Evolutionary conservation across 1,284 basidiomycete species (phyloP), one percentile per base, ranked within the genome.

Genomic region (Ceratobasidium sp.): DNA sequence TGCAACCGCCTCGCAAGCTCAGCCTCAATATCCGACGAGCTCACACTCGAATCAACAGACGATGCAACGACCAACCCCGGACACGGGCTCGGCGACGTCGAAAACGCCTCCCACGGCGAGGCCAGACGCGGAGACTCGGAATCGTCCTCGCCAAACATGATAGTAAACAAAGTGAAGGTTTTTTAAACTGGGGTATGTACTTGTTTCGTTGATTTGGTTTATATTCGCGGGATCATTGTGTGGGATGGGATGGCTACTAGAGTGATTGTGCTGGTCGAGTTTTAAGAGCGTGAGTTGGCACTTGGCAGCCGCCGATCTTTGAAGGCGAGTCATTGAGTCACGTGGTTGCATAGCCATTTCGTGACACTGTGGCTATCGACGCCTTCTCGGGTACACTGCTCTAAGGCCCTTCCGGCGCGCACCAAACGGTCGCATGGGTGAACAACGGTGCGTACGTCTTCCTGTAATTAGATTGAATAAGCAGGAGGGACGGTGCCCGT

Each of bases 21-120:
- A 69, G 60, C 79, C 79, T 27, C 77, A 52, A 69, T 76, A 41
- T 65, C 66, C 16, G 70, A 54, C 20, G 60, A 64, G 30, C 67
- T 60, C n/a, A 78, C 76, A 41, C 77, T 80, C 20, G 81, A 66
- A 10, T 73, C 74, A 48, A 62, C 60, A 44, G 67, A 71, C 55
- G 55, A 70, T 57, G 23, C 46, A 27, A n/a, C 35, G 8, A 62
- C 48, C 20, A 68, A 46, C 16, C 46, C 57, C 35, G 77, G 65
- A 54, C 60, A 66, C 18, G 80, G 82, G 46, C 80, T 89, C 82
- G 83, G 84, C 16, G 87, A 82, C 33, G 81, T 81, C 48, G 84
- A 86, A 18, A 94, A 86, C 50, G 88, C 88, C 82, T 94, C 93
- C 93, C 93, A 95, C 33, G 93, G 94, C 79, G 91, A 92, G 79